Evolutionary conservation across 495 filamentous ascomycete species (phyloP), one percentile per base, ranked within the genome.

Genomic region (Letharia columbiana): DNA sequence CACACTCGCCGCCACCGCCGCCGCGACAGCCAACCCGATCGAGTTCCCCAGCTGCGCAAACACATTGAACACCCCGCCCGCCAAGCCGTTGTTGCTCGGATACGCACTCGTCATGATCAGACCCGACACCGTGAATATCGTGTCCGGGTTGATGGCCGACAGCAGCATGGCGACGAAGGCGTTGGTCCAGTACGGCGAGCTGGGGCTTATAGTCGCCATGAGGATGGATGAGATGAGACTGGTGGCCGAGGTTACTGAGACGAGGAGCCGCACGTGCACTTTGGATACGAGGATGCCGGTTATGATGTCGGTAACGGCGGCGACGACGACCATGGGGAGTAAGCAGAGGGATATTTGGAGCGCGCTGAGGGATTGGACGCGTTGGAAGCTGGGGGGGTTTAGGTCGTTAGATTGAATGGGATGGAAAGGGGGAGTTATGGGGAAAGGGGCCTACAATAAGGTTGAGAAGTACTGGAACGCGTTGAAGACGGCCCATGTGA

Each of bases 11-110:
- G 84, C 79, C 58, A 85, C 78, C 39, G 83, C 73, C 17, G 79
- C 80, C 10, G 77, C 77, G 23, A 81, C 70, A 0, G 79, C 80
- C 9, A 85, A 66, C 0, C 86, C 84, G 18, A 87, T 74, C 17
- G 75, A 74, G 18, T 80, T 83, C 2, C 85, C 86, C 45, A 87
- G 73, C 73, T 86, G 83, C 7, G 77, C 71, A 15, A 83, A 69
- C 0, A 81, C 84, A 69, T 85, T 87, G 75, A 87, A 85, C 0
- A 87, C 83, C 20, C 81, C 82, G 10, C 83, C 83, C 15, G 84
- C 83, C 11, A 87, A 73, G 0, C 74, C 79, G 64, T 87, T 80
- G 50, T 79, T 70, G 1, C 72, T 57, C 1, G 83, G 81, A 66
- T 84, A 84, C 11, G 75, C 75, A 20, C 70, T 67, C 2, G 82